Base-by-base conservation (phyloP, 2,329 filamentous ascomycete species). In the Talaromyces sp. region DNA sequence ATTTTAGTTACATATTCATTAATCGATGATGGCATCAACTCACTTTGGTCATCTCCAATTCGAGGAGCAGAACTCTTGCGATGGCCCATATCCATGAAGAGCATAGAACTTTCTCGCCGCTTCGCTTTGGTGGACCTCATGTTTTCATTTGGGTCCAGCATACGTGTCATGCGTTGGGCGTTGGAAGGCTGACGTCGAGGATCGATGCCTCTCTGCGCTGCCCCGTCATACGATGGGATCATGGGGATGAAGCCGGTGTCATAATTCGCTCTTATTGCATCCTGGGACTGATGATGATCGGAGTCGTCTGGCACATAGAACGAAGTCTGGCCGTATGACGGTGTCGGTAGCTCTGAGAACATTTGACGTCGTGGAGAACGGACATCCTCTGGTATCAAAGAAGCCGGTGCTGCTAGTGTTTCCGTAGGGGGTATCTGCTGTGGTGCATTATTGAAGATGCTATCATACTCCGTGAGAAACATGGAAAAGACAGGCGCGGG, bases 401-500 rank as follows among this genome's bases (percentile, higher is more conserved):
- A 70, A 27, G 77, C 71, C 31, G 74, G 66, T 31, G 74, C 70
- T 13, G 81, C 77, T 2, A 74, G 77, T 39, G 83, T 73, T 67
- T 85, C 84, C 22, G 80, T 67, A 70, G 73, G 61, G 64, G 77
- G 69, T 66, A 64, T 39, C 25, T 47, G 62, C 69, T 89, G 87
- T 22, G 71, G 85, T 19, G 87, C 82, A 54, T 89, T 84, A 22
- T 90, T 90, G 74, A 98, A 99, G 57, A 99, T 94, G 49, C 85
- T 86, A 68, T 90, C 86, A 74, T 92, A 97, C 73, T 98, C 93
- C 69, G 95, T 93, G 65, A 99, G 84, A 77, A 99, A 95, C 77
- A 96, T 86, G 3, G 93, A 93, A 75, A 99, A 97, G 11, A 99
- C 90, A 0, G 94, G 93, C 0, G 93, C 93, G 0, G 95, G 94